Evolutionary conservation across 2,329 filamentous ascomycete species (phyloP).

Genomic region (Neurospora sp.): DNA sequence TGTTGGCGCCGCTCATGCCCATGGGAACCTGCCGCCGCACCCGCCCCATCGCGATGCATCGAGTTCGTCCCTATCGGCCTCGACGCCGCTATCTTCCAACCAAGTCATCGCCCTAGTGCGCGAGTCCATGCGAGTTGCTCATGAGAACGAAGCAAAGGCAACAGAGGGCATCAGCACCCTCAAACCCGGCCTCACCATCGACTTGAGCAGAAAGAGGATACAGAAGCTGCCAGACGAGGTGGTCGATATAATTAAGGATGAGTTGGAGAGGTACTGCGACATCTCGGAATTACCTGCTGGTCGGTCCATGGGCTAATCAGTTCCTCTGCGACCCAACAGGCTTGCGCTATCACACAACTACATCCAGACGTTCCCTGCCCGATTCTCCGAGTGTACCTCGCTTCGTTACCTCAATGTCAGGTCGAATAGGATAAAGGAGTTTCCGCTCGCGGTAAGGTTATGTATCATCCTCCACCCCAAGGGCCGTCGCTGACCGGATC

Average conservation of each 20-base stretch:
- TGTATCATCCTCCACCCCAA: background rate
- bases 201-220: slow-evolving; percentile 67
- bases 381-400: slow-evolving; percentile 67
- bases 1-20: slow-evolving; percentile 17
- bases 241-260: slow-evolving; percentile 63
- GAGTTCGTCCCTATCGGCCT: slow-evolving; percentile 37
- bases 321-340: slow-evolving; percentile 30
- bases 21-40: slow-evolving; percentile 20
- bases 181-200: slow-evolving; percentile 65
- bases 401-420: slow-evolving; percentile 72
- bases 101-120: slow-evolving; percentile 57
- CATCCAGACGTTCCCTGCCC: slow-evolving; percentile 55
- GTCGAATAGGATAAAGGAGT: slow-evolving; percentile 61
- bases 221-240: slow-evolving; percentile 62
- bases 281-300: background rate
- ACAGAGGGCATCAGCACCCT: slow-evolving; percentile 51
- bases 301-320: slow-evolving; percentile 13
- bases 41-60: slow-evolving; percentile 36
- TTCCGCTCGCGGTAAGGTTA: slow-evolving; percentile 42
- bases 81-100: slow-evolving; percentile 43
- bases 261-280: slow-evolving; percentile 53
- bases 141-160: slow-evolving; percentile 54
- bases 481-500: slow-evolving; percentile 9
- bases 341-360: slow-evolving; percentile 76
- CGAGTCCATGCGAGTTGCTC: slow-evolving; percentile 56